phyloP scores from a whole-genome alignment of 148 eudicot genomes.

The Amaranthus hypochondriacus region DNA sequence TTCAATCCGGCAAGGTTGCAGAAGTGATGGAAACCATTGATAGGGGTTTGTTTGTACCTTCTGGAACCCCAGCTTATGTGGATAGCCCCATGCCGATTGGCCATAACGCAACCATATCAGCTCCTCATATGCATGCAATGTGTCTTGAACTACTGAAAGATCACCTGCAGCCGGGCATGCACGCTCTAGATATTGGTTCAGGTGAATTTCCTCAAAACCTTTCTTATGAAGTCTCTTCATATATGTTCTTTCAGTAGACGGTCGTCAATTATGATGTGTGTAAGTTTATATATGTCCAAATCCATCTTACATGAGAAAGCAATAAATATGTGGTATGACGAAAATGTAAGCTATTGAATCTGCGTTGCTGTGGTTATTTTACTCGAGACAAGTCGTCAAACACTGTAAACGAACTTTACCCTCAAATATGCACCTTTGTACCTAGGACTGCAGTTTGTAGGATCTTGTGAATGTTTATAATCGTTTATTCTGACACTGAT shows the following conservation, averaged over 20 bases:
- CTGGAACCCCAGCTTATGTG: constrained; percentile 62
- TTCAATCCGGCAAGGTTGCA: constrained; percentile 58
- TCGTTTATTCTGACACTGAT: too few relatives aligned
- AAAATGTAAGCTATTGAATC: too few relatives aligned
- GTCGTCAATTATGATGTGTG: not conserved
- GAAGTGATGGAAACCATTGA: constrained; percentile 90
- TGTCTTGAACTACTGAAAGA: constrained; percentile 81
- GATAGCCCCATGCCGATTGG: constrained; percentile 92
- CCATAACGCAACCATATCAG: constrained; percentile 91
- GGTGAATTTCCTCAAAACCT: constrained; percentile 35
- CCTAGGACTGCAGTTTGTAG: too few relatives aligned
- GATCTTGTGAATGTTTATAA: too few relatives aligned
- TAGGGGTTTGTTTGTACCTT: constrained; percentile 88
- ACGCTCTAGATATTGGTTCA: constrained; percentile 92
- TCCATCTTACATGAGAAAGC: too few relatives aligned
- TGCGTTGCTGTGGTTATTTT: too few relatives aligned
- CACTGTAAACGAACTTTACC: too few relatives aligned
- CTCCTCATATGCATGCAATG: constrained; percentile 97
- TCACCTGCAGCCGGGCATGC: constrained; percentile 92
- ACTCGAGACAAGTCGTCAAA: too few relatives aligned
- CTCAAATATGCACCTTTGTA: too few relatives aligned
- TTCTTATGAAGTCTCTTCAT: not conserved
- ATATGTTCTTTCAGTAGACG: too few relatives aligned
- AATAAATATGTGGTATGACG: too few relatives aligned
- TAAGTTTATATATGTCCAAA: not conserved